Percentiles rank a stretch among this genome's conserved stretches.
phyloP scores from a whole-genome alignment of 2,329 filamentous ascomycete species.

The Alternaria alternata region DNA sequence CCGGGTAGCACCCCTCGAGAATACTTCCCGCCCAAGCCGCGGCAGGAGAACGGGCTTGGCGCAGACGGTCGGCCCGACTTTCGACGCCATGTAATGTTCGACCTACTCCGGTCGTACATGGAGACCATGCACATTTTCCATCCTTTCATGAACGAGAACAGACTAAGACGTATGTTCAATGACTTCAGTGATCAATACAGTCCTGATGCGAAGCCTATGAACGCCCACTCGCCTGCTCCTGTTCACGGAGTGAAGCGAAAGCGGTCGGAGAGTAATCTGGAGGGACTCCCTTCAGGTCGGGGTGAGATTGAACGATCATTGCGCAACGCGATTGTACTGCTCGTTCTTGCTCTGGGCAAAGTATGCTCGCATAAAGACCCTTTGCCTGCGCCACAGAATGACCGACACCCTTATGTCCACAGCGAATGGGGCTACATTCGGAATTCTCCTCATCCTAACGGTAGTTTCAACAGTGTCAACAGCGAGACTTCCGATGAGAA shows the following conservation, averaged over 20 bases:
- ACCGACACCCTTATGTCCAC: constrained; percentile 41
- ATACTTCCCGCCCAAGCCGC: constrained; percentile 34
- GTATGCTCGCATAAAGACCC: constrained; percentile 67
- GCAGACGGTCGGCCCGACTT: constrained; percentile 63
- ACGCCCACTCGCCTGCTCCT: constrained; percentile 35
- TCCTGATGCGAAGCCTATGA: constrained; percentile 33
- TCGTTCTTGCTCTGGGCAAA: constrained; percentile 86
- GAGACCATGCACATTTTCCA: constrained; percentile 69
- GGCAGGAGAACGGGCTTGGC: constrained; percentile 58
- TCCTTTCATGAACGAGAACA: constrained; percentile 66
- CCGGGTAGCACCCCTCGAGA: constrained; percentile 33
- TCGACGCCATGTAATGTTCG: constrained; percentile 59
- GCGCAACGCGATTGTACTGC: constrained; percentile 78
- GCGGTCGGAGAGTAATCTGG: constrained; percentile 39
- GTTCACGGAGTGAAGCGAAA: constrained; percentile 42
- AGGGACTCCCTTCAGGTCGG: constrained; percentile 34
- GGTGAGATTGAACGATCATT: constrained; percentile 44
- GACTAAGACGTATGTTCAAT: constrained; percentile 63
- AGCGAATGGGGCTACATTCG: constrained; percentile 35
- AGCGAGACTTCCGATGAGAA: constrained; percentile 36
- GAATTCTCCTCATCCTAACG: constrained; percentile 51
- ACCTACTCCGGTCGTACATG: constrained; percentile 64
- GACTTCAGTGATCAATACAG: constrained; percentile 52
- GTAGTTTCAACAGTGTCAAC: constrained; percentile 44
- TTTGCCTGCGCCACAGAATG: constrained; percentile 65